Evolutionary conservation across 140 eudicot species (phyloP).

Genomic region (Flaveria floridana): DNA sequence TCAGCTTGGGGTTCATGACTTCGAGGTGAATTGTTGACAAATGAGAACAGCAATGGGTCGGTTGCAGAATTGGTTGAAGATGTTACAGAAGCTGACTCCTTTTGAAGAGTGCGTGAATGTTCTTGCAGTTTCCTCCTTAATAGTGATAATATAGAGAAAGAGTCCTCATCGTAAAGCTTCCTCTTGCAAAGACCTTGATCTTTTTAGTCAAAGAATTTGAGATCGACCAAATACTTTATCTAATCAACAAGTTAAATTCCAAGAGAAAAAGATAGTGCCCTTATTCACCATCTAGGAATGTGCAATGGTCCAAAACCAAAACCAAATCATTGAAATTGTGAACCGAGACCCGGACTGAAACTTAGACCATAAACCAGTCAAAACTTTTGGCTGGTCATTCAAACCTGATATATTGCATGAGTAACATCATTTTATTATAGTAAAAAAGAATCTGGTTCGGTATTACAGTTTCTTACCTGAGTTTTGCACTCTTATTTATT

Average conservation of each 20-base stretch:
- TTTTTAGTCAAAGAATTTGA: constrained; percentile 46
- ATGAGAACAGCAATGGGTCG: constrained; percentile 50
- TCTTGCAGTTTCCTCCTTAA: constrained; percentile 60
- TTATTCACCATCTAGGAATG: too few species aligned
- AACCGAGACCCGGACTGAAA: too few species aligned
- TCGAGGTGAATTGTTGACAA: constrained; percentile 42
- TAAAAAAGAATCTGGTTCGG: too few species aligned
- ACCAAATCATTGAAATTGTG: neutral
- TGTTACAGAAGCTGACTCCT: constrained; percentile 42
- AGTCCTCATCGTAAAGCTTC: constrained; percentile 42
- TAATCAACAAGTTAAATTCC: too few species aligned
- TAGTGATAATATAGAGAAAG: constrained; percentile 40
- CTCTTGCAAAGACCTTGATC: constrained; percentile 41
- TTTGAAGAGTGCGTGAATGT: constrained; percentile 37
- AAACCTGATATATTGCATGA: neutral
- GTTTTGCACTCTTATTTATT: neutral
- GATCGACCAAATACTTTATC: neutral
- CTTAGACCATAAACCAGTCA: neutral
- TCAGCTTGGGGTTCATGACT: constrained; percentile 30
- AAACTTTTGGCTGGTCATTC: neutral
- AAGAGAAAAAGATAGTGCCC: too few species aligned
- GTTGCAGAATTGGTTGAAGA: constrained; percentile 49
- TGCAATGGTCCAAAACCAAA: neutral
- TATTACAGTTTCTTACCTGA: neutral
- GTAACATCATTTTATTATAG: neutral